Conservation (phyloP, 768 basidiomycete genomes). For the Tulasnella sp. region DNA sequence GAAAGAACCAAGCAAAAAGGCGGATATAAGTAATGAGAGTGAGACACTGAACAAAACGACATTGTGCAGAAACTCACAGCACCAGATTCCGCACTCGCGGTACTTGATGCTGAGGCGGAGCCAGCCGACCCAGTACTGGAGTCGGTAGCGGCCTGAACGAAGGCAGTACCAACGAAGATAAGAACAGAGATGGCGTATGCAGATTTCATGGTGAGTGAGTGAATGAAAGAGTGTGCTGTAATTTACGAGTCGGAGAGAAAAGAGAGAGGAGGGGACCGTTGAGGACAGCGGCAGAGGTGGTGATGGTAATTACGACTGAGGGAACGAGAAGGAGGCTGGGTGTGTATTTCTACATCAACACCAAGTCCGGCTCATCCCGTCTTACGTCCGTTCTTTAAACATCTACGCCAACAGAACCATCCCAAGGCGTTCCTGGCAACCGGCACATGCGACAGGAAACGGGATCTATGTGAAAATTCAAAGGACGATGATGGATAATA, state of each 20-base stretch:
- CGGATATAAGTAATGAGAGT: not conserved
- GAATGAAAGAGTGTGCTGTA: not conserved
- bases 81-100: not conserved
- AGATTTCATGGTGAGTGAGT: conserved; percentile 10
- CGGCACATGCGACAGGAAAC: too few species aligned
- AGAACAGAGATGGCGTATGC: conserved; percentile 1
- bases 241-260: not conserved
- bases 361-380: too few species aligned
- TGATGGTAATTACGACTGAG: too few species aligned
- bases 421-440: too few species aligned
- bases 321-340: too few species aligned
- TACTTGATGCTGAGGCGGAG: not conserved
- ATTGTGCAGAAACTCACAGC: not conserved
- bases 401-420: too few species aligned
- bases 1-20: not conserved
- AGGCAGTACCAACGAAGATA: not conserved
- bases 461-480: too few species aligned
- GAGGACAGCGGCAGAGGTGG: too few species aligned
- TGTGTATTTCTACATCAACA: too few species aligned
- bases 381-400: too few species aligned
- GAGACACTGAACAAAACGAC: not conserved
- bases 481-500: too few species aligned
- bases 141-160: not conserved
- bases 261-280: not conserved
- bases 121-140: not conserved